Base-by-base conservation (phyloP, 495 filamentous ascomycete genomes). In the Daldinia vernicosa region DNA sequence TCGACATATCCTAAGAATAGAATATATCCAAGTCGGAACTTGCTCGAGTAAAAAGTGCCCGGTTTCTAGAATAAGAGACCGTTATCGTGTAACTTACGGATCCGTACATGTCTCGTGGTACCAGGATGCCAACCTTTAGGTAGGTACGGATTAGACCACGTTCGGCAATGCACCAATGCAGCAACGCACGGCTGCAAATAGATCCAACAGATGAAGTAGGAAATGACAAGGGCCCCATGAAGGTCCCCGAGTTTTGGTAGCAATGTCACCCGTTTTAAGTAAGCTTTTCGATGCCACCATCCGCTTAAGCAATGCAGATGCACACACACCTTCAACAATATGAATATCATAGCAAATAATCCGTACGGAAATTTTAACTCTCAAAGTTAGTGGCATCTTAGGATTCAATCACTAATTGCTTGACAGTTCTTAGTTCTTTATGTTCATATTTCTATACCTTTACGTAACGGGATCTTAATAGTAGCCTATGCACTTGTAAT, bases 91-190 rank as follows among this genome's bases (percentile, higher is more conserved):
- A 40, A 40, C 39, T 40, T 12, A 33, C 32, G 11, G 9, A 33
- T 33, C 11, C 32, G 32, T 32, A 32, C 32, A 14, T 35, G 12
- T 35, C 33, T 35, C 12, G 45, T 17, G 47, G 22, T 32, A 40
- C 22, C 19, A 60, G 30, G 39, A 33, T 62, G 39, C 54, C 63
- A 43, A 33, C 17, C 47, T 26, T 66, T 2, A 32, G 33, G 3
- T 14, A n/a, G n/a, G n/a, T n/a, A n/a, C n/a, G n/a, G n/a, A n/a
- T n/a, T n/a, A 35, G n/a, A 19, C 56, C 27, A 22, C 17, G 28
- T 69, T 61, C 65, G 65, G 70, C 43, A 60, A 66, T 73, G 70
- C 70, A 69, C 56, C 45, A 30, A 50, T 73, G 70, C 70, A 69
- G 61, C 45, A 30, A 50, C 70, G 66, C 70, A 73, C 70, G 61